Base-by-base conservation (phyloP, 2,329 filamentous ascomycete species). In the Didymella arachidicola region DNA sequence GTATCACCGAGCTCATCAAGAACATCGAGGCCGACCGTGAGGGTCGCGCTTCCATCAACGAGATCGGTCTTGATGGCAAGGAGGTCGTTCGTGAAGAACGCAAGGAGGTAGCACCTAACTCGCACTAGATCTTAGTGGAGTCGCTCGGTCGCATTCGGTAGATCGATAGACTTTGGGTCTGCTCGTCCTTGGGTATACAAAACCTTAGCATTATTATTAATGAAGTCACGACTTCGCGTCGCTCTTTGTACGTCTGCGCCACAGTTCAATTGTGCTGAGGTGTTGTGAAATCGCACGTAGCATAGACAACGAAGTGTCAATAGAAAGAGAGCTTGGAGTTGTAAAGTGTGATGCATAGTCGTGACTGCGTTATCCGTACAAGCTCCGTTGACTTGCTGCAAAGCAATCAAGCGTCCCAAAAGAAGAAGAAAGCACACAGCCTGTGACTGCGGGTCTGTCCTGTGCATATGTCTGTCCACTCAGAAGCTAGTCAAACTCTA, bases 1-100 rank as follows among this genome's bases (percentile, higher is more conserved):
- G 87, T 44, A 80, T 87, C 47, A 84, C 83, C 4, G 83, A 86
- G 59, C 64, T 82, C 30, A 77, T 74, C 29, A 69, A 75, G 57
- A 66, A 73, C 49, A 66, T 74, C 8, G 67, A 74, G 59, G 71
- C 68, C 14, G 72, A 74, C 48, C 71, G 70, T 30, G 72, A 74
- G 61, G 64, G 57, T 27, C 66, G 68, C 36, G 50, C 43, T 47
- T 41, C 57, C 16, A 30, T 67, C 2, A 61, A 61, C 19, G 71
- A 73, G 56, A 49, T 73, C 39, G 68, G 67, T n/a, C 39, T 73
- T 27, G 73, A 76, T 38, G 69, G 67, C 10, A 75, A 76, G 63
- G 61, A 69, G 29, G 53, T 63, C 26, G 45, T 67, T 1, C 62
- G 63, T 4, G 70, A 72, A 58, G 66, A 75, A 65, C 64, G 64